Conservation (phyloP, 176 grass and related monocot species). For the Cenchrus americanus region DNA sequence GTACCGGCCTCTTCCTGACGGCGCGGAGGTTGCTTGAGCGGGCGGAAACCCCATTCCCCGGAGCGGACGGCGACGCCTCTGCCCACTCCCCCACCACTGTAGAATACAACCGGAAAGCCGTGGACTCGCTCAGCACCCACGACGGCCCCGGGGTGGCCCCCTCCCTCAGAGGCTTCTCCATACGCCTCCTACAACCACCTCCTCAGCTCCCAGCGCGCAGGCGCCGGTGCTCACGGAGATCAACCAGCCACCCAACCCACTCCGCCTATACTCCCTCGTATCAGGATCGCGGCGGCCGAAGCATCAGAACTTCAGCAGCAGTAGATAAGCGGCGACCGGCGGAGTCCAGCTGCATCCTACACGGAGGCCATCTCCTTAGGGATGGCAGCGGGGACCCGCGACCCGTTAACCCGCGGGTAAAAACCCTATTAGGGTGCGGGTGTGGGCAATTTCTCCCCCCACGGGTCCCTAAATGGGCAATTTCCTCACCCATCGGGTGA, state of each 20-base stretch:
- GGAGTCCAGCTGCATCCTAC: constrained; percentile 62
- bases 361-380: constrained; percentile 44
- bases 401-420: too few relatives aligned
- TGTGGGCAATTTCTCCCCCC: too few relatives aligned
- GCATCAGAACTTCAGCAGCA: constrained; percentile 26
- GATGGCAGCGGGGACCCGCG: too few relatives aligned
- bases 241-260: constrained; percentile 32
- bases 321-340: constrained; percentile 49
- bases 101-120: constrained; percentile 53
- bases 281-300: constrained; percentile 42
- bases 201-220: constrained; percentile 15
- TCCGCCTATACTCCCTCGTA: constrained; percentile 7
- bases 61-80: constrained; percentile 27
- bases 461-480: too few relatives aligned
- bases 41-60: constrained; percentile 41
- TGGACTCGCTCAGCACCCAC: constrained; percentile 52
- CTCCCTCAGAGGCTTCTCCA: constrained; percentile 44
- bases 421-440: too few relatives aligned
- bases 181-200: constrained; percentile 27
- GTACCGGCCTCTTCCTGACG: constrained; percentile 74
- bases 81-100: constrained; percentile 5
- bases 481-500: too few relatives aligned
- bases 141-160: constrained; percentile 27
- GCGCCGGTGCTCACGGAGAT: constrained; percentile 23
- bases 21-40: constrained; percentile 51